Evolutionary conservation across 192 early-diverging fungal genomes (phyloP).

Genomic region (Geranomyces michiganensis): DNA sequence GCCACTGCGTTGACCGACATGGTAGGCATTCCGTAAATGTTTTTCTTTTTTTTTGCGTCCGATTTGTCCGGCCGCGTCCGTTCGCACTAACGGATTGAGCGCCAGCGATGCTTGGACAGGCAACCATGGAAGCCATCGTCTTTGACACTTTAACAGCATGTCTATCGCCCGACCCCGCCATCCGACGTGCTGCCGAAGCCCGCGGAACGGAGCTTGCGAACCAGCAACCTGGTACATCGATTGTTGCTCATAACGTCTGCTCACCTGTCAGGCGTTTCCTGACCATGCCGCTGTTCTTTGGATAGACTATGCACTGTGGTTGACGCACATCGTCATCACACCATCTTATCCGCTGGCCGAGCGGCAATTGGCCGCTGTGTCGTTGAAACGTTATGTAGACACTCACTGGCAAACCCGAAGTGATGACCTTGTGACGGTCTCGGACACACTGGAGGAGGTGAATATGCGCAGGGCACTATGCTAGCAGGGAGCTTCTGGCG

Average conservation of each 20-base stretch:
- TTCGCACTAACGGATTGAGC: no score
- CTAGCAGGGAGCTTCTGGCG: no score
- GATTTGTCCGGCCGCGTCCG: no score
- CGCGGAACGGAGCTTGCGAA: slow-evolving; percentile 66
- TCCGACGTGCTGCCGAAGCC: slow-evolving; percentile 69
- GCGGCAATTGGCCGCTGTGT: slow-evolving; percentile 62
- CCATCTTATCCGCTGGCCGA: slow-evolving; percentile 5
- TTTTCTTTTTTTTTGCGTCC: no score
- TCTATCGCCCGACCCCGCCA: slow-evolving; percentile 66
- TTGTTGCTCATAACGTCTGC: no score
- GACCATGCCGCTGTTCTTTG: neutral
- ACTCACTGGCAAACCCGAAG: slow-evolving; percentile 67
- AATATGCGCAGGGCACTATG: no score
- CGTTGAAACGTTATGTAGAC: slow-evolving; percentile 74
- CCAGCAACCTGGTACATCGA: slow-evolving; percentile 59
- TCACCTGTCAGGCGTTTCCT: neutral
- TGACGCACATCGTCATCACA: slow-evolving; percentile 66
- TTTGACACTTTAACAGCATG: slow-evolving; percentile 72
- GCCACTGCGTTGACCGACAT: no score
- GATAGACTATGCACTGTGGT: slow-evolving; percentile 70
- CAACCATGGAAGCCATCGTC: slow-evolving; percentile 71
- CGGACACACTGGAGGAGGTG: slow-evolving; percentile 55
- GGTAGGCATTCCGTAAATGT: no score
- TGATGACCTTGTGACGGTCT: slow-evolving; percentile 52
- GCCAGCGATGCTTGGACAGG: slow-evolving; percentile 20